Base-by-base conservation (phyloP, 2,329 filamentous ascomycete species). In the Cytospora paraplurivora region DNA sequence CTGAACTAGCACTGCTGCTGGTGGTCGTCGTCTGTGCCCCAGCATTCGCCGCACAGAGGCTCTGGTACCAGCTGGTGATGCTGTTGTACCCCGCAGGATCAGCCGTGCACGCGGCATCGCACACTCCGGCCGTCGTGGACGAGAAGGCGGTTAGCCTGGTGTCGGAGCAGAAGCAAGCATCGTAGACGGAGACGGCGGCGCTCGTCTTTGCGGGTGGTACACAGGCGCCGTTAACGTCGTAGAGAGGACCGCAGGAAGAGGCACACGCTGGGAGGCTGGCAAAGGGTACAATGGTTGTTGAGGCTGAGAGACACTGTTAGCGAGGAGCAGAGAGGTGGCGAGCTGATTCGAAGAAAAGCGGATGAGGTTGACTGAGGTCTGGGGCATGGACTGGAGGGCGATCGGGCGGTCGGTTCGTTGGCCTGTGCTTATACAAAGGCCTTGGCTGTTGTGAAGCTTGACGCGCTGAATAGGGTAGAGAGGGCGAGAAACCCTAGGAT, bases 101-200 rank as follows among this genome's bases (percentile, higher is more conserved):
- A 8, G 75, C 77, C 13, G 80, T 76, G 71, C 89, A 92, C 27
- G 78, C 79, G 17, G 76, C 70, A 64, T 86, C 83, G 76, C 91
- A 93, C 15, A 91, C 82, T 5, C 84, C 84, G 5, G 79, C 76
- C 4, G 82, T 80, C 38, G 80, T 82, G 12, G 78, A 77, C 37
- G 84, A 82, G 62, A 92, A 86, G 10, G 81, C 74, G 4, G 81
- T 77, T 3, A 95, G 81, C 27, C 82, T 77, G 13, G 79, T 67
- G 56, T 89, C 86, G 69, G 81, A 78, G 77, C 92, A 96, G 78
- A 96, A 93, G 76, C 92, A 96, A 41, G 81, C 79, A 58, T 85
- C 80, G 73, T 89, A 91, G 51, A 80, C 82, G 21, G 74, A 71
- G 49, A 82, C 73, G 55, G 81, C 79, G 56, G 81, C 80, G 7